Conservation (phyloP, 805 yeast genomes). For the Schizosaccharomyces lindneri region DNA sequence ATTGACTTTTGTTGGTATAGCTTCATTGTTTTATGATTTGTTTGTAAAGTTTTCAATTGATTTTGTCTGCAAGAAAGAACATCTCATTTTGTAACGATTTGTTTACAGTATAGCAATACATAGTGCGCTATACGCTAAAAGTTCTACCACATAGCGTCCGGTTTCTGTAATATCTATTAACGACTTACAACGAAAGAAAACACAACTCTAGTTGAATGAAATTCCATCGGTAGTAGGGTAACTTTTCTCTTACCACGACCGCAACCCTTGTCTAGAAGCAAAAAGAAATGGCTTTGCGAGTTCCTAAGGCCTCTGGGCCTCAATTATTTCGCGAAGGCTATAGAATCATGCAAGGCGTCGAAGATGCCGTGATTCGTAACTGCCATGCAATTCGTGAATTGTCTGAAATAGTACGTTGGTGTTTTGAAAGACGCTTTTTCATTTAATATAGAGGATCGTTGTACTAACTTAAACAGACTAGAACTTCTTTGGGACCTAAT, state of each 20-base stretch:
- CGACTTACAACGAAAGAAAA: no score
- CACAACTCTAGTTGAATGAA: no score
- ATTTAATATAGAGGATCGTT: neutral
- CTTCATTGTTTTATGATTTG: no score
- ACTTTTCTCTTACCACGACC: neutral
- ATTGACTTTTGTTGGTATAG: no score
- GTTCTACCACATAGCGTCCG: no score
- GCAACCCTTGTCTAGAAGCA: neutral
- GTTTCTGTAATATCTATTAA: no score
- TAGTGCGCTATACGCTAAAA: no score
- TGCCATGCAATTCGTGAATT: conserved; percentile 88
- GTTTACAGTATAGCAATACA: no score
- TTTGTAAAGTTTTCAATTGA: no score
- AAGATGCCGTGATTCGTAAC: conserved; percentile 82
- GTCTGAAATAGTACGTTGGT: conserved; percentile 49
- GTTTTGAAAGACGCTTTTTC: neutral
- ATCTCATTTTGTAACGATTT: no score
- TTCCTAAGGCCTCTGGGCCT: conserved; percentile 80
- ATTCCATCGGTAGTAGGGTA: no score
- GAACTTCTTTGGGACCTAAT: conserved; percentile 86
- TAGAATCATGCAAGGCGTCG: conserved; percentile 61
- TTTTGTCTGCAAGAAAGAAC: no score
- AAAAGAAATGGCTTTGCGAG: conserved; percentile 48
- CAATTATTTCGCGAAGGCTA: conserved; percentile 92
- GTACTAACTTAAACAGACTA: neutral